Percentiles rank a stretch among this genome's conserved stretches.
phyloP scores from a whole-genome alignment of 1,139 yeast species.

The Sugiyamaella neomexicana region DNA sequence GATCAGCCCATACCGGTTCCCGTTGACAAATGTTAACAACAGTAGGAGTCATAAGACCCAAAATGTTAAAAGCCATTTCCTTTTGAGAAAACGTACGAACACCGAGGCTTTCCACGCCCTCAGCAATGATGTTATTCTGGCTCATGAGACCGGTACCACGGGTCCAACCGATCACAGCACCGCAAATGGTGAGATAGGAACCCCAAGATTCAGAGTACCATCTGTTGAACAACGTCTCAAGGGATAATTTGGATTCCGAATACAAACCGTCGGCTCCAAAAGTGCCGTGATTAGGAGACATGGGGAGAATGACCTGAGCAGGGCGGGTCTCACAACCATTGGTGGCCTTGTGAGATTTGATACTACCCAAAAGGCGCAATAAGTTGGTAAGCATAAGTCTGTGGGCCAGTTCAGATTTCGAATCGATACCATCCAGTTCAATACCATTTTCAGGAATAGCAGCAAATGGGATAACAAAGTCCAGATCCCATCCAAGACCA shows the following conservation, averaged over 20 bases:
- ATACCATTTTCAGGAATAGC: constrained; percentile 99
- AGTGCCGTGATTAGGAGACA: constrained; percentile 98
- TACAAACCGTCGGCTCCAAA: constrained; percentile 97
- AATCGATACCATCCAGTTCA: constrained; percentile 88
- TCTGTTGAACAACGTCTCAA: constrained; percentile 96
- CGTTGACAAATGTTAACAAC: constrained; percentile 86
- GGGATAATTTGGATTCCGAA: constrained; percentile 92
- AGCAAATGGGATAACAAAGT: constrained; percentile 93
- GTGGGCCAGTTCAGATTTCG: constrained; percentile 96
- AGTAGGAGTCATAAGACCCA: constrained; percentile 89
- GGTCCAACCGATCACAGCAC: constrained; percentile 99
- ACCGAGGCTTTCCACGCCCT: constrained; percentile 92
- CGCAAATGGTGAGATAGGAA: constrained; percentile 89
- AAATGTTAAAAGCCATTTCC: constrained; percentile 98
- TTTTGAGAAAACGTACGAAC: constrained; percentile 97
- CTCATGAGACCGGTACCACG: constrained; percentile 99
- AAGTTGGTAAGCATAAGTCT: constrained; percentile 97
- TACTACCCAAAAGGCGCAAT: constrained; percentile 86
- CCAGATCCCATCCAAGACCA: constrained; percentile 98
- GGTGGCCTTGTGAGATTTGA: constrained; percentile 75
- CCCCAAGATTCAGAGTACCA: constrained; percentile 99
- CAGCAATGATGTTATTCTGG: constrained; percentile 95
- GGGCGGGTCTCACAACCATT: constrained; percentile 90
- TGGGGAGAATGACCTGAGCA: constrained; percentile 93
- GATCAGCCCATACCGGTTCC: constrained; percentile 94